Conservation (phyloP, 208 protist species). For the Phytomonas francai region DNA sequence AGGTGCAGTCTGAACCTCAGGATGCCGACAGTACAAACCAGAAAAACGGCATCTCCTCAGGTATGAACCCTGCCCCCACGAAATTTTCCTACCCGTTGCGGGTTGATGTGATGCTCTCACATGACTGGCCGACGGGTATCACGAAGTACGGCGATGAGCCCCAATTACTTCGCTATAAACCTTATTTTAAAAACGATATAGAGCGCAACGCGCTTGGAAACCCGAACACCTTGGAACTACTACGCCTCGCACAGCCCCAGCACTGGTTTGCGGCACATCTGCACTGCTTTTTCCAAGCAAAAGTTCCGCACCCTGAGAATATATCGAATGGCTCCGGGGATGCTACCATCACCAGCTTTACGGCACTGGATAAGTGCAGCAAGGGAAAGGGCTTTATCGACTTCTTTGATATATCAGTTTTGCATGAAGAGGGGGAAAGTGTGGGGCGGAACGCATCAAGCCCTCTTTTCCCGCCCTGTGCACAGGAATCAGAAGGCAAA, state of each 20-base stretch:
- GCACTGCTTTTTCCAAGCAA: conserved; percentile 82
- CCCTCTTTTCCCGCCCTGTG: not conserved
- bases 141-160: conserved; percentile 77
- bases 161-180: conserved; percentile 75
- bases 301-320: conserved; percentile 27
- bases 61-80: not conserved
- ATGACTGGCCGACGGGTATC: conserved; percentile 89
- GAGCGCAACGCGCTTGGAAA: conserved; percentile 63
- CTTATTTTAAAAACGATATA: conserved; percentile 86
- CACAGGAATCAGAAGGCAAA: not conserved
- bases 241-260: conserved; percentile 39
- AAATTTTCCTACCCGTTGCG: not conserved
- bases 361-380: conserved; percentile 87
- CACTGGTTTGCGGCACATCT: conserved; percentile 87
- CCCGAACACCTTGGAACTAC: conserved; percentile 64
- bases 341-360: conserved; percentile 29
- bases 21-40: not conserved
- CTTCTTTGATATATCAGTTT: conserved; percentile 58
- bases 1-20: not conserved
- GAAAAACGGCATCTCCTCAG: not conserved
- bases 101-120: conserved; percentile 80
- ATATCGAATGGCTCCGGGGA: conserved; percentile 5
- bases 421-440: not conserved
- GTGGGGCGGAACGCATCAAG: not conserved
- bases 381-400: conserved; percentile 70